Percentiles rank a stretch among this genome's conserved stretches.
These are phyloP conservation scores for Colletotrichum sp. DNA, from an alignment of 2,329 filamentous ascomycete genomes.

Conservation along the genomic window DNA sequence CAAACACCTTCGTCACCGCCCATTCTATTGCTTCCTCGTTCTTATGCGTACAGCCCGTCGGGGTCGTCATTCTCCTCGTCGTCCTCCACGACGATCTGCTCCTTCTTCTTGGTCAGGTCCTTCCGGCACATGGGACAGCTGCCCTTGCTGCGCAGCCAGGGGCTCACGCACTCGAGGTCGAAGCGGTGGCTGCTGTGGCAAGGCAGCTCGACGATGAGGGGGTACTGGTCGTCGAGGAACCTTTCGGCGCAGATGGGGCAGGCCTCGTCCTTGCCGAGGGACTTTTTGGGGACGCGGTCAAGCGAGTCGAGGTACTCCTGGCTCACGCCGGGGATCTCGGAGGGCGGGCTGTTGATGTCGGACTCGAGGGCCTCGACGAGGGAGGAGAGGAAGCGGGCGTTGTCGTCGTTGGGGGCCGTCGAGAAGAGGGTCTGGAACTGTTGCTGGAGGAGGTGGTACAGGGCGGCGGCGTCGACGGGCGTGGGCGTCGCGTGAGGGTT, in stretches of 20 bases:
- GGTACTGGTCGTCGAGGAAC: slow-evolving; percentile 67
- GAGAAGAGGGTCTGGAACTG: slow-evolving; percentile 58
- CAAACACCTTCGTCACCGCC: not conserved
- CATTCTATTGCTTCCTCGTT: not conserved
- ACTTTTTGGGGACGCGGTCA: slow-evolving; percentile 61
- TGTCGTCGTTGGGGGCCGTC: slow-evolving; percentile 53
- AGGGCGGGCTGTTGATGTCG: slow-evolving; percentile 59
- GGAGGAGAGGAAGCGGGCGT: slow-evolving; percentile 54
- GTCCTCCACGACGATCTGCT: slow-evolving; percentile 49
- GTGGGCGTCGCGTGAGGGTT: slow-evolving; percentile 65
- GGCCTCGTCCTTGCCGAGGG: slow-evolving; percentile 53
- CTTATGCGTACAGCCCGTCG: slow-evolving; percentile 51
- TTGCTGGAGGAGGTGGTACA: slow-evolving; percentile 65
- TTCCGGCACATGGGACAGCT: slow-evolving; percentile 69
- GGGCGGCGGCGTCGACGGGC: slow-evolving; percentile 61
- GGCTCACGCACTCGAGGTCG: slow-evolving; percentile 71
- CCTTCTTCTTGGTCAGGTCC: slow-evolving; percentile 62
- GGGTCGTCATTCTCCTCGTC: slow-evolving; percentile 58
- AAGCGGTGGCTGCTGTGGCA: slow-evolving; percentile 65
- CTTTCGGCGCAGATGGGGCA: slow-evolving; percentile 69
- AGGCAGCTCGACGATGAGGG: slow-evolving; percentile 68
- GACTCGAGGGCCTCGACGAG: slow-evolving; percentile 54
- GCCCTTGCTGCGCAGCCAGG: slow-evolving; percentile 69
- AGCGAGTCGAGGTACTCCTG: slow-evolving; percentile 65
- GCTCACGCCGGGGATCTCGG: slow-evolving; percentile 56